Evolutionary conservation across 2,329 filamentous ascomycete species (phyloP).

Genomic region (Fusarium sp.): DNA sequence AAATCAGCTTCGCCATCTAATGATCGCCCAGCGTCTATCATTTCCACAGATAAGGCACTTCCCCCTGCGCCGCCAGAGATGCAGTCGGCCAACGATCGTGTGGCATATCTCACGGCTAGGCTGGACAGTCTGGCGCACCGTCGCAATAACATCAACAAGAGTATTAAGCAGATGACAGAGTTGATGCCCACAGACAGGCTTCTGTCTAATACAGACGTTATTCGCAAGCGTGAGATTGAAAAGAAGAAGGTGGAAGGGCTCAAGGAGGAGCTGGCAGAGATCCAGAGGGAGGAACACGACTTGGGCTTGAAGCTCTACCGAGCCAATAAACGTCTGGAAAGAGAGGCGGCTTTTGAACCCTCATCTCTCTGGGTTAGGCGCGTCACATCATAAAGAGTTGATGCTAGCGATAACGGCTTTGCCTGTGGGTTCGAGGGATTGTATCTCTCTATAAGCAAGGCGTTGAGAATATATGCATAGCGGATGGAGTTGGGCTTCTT

Average conservation of each 20-base stretch:
- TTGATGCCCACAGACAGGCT: slow-evolving; percentile 78
- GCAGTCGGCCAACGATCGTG: slow-evolving; percentile 67
- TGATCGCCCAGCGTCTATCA: slow-evolving; percentile 46
- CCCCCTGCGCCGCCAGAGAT: slow-evolving; percentile 71
- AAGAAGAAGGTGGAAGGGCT: slow-evolving; percentile 75
- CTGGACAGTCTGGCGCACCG: slow-evolving; percentile 73
- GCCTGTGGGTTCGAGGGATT: slow-evolving; percentile 5
- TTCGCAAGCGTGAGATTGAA: slow-evolving; percentile 64
- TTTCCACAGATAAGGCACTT: slow-evolving; percentile 66
- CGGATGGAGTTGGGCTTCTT: slow-evolving; percentile 33
- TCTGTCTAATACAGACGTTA: slow-evolving; percentile 72
- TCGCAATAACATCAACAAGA: slow-evolving; percentile 75
- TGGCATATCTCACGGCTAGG: slow-evolving; percentile 73
- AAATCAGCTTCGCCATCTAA: slow-evolving; percentile 32
- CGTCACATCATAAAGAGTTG: slow-evolving; percentile 68
- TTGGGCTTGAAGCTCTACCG: slow-evolving; percentile 79
- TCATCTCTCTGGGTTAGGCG: slow-evolving; percentile 82
- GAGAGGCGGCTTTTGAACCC: slow-evolving; percentile 71
- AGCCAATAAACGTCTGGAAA: slow-evolving; percentile 79
- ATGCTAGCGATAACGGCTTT: not conserved
- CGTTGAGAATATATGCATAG: slow-evolving; percentile 41
- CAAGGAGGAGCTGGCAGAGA: slow-evolving; percentile 74
- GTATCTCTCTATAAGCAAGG: slow-evolving; percentile 33
- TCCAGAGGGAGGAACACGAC: slow-evolving; percentile 81
- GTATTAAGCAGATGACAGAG: slow-evolving; percentile 81